Base-by-base conservation (phyloP, 306 rosid genomes). In the Ziziphus jujuba region DNA sequence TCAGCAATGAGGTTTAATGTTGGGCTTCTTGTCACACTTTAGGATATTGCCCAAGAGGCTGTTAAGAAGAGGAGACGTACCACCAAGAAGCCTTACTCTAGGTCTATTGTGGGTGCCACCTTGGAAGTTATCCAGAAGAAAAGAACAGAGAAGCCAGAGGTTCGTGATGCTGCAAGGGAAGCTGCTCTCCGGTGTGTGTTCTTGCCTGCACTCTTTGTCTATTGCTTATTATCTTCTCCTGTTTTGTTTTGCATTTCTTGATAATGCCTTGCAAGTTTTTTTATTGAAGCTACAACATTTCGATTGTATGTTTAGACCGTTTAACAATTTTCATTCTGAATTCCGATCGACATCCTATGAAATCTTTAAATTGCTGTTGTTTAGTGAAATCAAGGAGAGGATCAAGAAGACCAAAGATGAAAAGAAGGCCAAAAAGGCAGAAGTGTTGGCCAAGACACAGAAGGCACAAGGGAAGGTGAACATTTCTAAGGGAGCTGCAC, bases 341-440 rank as follows among this genome's bases (percentile, higher is more conserved):
- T 38, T 56, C 19, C 40, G 11, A 13, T 56, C 17, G 7, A 40
- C 40, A 16, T 38, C 33, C 34, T 40, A 2, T 9, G 22, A 53
- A 66, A 43, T 15, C 0, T 10, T 8, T 22, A 57, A 44, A 57
- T 76, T 63, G 55, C 25, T 25, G 6, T n/a, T 61, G 1, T 71
- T 65, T 69, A 88, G 96, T 71, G 97, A 91, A 70, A 86, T 91
- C 25, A 91, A 91, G 68, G 97, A 91, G 66, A 82, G 97, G 70
- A 88, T 88, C 61, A 91, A 88, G 80, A 91, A 91, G 22, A 86
- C 96, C 0, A 91, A 91, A 79, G 97, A 91, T 22, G 97, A 91
- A 54, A 91, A 91, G 84, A 91, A 88, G 80, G 93, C 97, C 0
- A 88, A 84, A 81, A 91, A 88, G 77, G 91, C 96, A 2, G 97